Evolutionary conservation across 2,329 filamentous ascomycete genomes (phyloP).

Genomic region (Pyricularia grisea): DNA sequence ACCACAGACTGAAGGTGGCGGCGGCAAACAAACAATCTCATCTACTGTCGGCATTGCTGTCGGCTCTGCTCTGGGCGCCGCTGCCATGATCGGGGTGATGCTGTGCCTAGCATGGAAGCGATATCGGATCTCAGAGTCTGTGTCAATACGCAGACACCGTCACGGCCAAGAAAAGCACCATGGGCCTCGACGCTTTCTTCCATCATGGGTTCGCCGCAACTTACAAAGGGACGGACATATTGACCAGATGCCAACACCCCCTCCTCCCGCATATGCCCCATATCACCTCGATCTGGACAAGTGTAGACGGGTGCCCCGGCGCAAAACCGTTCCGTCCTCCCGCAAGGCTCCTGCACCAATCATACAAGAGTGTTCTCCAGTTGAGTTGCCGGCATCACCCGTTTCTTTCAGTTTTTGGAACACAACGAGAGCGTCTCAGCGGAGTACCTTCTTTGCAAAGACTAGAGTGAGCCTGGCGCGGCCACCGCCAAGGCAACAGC

Average conservation of each 20-base stretch:
- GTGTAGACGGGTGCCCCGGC: conserved; percentile 3
- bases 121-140: background rate
- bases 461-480: background rate
- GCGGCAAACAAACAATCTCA: too few species aligned
- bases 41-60: conserved; percentile 4
- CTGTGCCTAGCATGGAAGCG: conserved; percentile 4
- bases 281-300: background rate
- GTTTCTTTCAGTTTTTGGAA: conserved; percentile 10
- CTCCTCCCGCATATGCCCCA: background rate
- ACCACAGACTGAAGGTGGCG: background rate
- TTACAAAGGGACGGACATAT: background rate
- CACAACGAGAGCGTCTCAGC: background rate
- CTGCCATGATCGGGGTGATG: conserved; percentile 5
- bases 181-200: background rate
- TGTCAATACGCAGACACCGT: background rate
- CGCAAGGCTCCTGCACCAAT: background rate
- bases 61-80: conserved; percentile 4
- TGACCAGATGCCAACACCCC: background rate
- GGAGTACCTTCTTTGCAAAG: background rate
- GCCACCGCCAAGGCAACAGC: background rate
- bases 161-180: background rate
- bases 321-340: conserved; percentile 3
- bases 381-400: conserved; percentile 10
- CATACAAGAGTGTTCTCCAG: background rate
- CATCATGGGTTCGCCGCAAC: background rate